Base-by-base conservation (phyloP, 1,284 basidiomycete genomes). In the Cryptococcus maquisensis region DNA sequence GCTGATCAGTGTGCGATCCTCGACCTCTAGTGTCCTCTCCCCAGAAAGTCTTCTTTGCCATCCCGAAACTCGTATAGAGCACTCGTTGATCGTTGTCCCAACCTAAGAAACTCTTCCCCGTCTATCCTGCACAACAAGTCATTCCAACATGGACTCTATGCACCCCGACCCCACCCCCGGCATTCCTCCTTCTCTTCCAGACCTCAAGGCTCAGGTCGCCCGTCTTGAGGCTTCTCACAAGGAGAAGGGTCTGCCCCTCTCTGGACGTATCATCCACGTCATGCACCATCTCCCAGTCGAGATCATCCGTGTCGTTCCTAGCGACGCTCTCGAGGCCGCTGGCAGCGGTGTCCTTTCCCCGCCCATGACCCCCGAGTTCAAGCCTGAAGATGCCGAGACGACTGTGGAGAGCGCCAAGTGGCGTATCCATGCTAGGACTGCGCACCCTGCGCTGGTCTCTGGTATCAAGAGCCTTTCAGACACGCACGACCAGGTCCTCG, bases 381-480 rank as follows among this genome's bases (percentile, higher is more conserved):
- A 75, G 62, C 67, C 71, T 24, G 72, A 74, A 53, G 69, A 73
- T 49, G 50, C 59, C 12, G 60, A 64, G 35, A 55, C 66, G 3
- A 62, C 61, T 1, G 61, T 71, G 32, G 68, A 71, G 53, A 62
- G 62, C 51, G 63, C 71, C 28, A 73, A 70, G 49, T 98, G 95
- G 95, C 83, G 85, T 12, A 79, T 98, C 9, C 78, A 83, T 10
- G 83, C 86, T 3, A 82, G 94, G 37, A 86, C 92, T 54, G 95
- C 93, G 21, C 95, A 98, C 75, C 85, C 90, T 5, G 95, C 95
- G 8, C 91, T 98, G 87, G 88, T 95, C 63, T 88, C 87, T 47
- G 95, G 96, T 37, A 93, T 98, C 67, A 84, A 86, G 54, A 88
- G 86, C 4, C 83, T 98, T 43, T 83, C 86, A 12, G 78, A 83